Evolutionary conservation across 352 stramenopile genomes (phyloP), one percentile per base, ranked within the genome.

Genomic region (Phytophthora brassicae): DNA sequence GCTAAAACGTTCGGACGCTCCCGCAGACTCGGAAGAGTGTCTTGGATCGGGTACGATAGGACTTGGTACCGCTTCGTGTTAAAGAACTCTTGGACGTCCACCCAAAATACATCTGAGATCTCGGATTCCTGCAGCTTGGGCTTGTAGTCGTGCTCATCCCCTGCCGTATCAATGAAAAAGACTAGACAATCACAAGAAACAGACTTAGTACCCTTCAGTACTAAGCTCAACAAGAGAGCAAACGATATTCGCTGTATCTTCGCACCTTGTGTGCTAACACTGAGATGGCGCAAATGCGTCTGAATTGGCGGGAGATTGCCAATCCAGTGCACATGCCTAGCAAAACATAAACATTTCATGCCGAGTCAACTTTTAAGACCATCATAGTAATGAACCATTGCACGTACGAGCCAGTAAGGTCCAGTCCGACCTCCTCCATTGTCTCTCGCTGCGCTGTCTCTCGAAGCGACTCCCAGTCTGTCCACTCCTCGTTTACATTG

Each of bases 31-130:
- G 65, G 61, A 8, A 94, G 58, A 57, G 83, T 84, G 42, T 90
- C 73, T 46, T 91, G 71, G 9, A 87, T 60, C 20, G 75, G 73
- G 61, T 85, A 93, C 19, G 70, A 41, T 12, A 92, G 78, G 23
- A 67, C 48, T 26, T 83, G 69, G 66, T 87, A 90, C 35, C 81
- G 80, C 6, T 43, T 43, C 8, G 77, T 57, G 53, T 88, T 82
- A 54, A 81, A 87, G 3, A 95, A 68, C 51, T 92, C 86, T 39
- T 90, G 75, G 41, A 93, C 66, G 33, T 95, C 79, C 55, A 95
- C 81, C 86, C 86, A 95, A 42, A 93, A 87, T 6, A 82, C 81
- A 60, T 95, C 79, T 14, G 82, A 63, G 56, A 95, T 83, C 76
- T 95, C 86, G 3, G 57, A 68, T 16, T 74, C 65, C 64, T 95